Conservation (phyloP, 2,329 filamentous ascomycete genomes). For the Bisporella sp. region DNA sequence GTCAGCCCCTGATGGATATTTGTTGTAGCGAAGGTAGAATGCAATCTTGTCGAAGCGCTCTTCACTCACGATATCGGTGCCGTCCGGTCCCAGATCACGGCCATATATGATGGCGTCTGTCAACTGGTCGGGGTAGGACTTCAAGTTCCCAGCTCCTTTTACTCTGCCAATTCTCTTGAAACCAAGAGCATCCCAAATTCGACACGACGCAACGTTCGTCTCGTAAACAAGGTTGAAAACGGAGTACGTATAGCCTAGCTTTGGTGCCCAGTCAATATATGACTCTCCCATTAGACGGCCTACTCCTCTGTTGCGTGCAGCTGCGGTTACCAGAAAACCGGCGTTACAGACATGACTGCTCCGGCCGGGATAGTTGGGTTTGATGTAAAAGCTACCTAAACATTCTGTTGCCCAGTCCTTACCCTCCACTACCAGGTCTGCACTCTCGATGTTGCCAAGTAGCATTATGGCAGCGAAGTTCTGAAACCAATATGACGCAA, state of each 20-base stretch:
- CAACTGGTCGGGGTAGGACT: constrained; percentile 42
- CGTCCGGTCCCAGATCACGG: constrained; percentile 48
- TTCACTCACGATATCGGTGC: constrained; percentile 81
- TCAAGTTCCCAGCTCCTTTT: constrained; percentile 45
- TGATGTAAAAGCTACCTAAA: constrained; percentile 66
- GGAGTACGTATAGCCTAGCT: constrained; percentile 62
- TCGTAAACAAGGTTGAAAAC: constrained; percentile 73
- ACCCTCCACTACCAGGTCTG: constrained; percentile 39
- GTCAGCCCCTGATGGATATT: constrained; percentile 89
- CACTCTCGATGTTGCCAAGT: constrained; percentile 52
- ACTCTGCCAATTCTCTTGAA: constrained; percentile 68
- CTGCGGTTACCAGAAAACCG: constrained; percentile 49
- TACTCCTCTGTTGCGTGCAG: constrained; percentile 47
- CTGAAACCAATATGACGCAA: constrained; percentile 66
- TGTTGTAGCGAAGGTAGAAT: constrained; percentile 90
- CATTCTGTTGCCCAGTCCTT: constrained; percentile 60
- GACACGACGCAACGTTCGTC: constrained; percentile 63
- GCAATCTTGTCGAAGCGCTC: constrained; percentile 98
- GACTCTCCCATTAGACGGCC: constrained; percentile 49
- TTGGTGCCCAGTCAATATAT: constrained; percentile 51
- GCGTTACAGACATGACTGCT: constrained; percentile 69
- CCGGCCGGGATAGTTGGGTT: constrained; percentile 68
- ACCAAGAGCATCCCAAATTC: constrained; percentile 67
- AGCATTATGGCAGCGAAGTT: constrained; percentile 69
- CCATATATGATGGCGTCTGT: constrained; percentile 58